phyloP scores from a whole-genome alignment of 371 early-diverging fungal genomes.

The Haplosporangium sp. region DNA sequence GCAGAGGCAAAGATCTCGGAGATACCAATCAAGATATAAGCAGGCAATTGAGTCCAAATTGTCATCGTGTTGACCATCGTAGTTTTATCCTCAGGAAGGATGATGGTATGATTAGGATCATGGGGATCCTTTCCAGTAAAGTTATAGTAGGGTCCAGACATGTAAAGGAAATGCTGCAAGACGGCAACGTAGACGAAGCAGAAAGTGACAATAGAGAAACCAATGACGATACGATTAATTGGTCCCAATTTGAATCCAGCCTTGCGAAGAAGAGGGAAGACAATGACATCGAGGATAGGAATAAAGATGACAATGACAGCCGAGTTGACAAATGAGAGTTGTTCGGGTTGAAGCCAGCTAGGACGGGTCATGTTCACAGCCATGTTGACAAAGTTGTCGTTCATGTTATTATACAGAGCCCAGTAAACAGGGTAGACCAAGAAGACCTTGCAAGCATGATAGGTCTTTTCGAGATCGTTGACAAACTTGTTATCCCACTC shows the following conservation, averaged over 20 bases:
- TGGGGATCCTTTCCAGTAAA: conserved; percentile 56
- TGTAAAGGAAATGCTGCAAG: conserved; percentile 77
- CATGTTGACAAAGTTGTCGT: conserved; percentile 80
- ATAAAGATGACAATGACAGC: conserved; percentile 75
- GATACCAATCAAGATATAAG: conserved; percentile 73
- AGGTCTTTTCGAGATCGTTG: conserved; percentile 71
- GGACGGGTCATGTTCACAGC: conserved; percentile 74
- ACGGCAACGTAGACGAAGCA: conserved; percentile 80
- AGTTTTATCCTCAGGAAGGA: conserved; percentile 32
- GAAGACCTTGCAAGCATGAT: conserved; percentile 80
- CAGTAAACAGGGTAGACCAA: conserved; percentile 82
- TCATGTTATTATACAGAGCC: conserved; percentile 82
- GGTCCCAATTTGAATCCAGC: conserved; percentile 76
- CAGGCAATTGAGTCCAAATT: conserved; percentile 76
- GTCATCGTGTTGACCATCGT: conserved; percentile 60
- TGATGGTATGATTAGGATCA: conserved; percentile 26
- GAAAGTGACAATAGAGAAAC: conserved; percentile 73
- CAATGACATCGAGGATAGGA: conserved; percentile 75
- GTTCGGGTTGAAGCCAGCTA: conserved; percentile 72
- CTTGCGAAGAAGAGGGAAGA: conserved; percentile 77
- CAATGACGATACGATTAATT: conserved; percentile 76
- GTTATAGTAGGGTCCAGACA: conserved; percentile 64
- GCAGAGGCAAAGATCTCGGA: conserved; percentile 81
- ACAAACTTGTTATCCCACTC: conserved; percentile 82
- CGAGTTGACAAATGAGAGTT: conserved; percentile 69